These are phyloP conservation scores for Pholiota conissans DNA, from an alignment of 768 basidiomycete species.

Conservation along the genomic window DNA sequence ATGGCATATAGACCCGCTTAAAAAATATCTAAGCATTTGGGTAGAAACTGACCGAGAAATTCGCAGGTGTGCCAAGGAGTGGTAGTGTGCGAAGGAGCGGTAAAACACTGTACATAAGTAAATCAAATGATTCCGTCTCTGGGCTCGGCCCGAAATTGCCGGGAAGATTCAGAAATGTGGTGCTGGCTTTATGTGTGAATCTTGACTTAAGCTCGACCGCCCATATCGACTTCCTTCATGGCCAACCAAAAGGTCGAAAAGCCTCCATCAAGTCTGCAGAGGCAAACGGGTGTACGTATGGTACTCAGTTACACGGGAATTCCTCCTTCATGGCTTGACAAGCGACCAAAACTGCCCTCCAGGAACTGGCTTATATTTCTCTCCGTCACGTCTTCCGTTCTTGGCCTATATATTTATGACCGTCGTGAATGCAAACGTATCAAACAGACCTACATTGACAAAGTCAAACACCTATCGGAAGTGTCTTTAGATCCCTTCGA, in stretches of 20 bases:
- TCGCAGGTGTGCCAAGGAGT: no score
- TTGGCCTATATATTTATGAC: slow-evolving; percentile 85
- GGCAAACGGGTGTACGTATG: slow-evolving; percentile 54
- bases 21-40: no score
- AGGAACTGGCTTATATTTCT: slow-evolving; percentile 96
- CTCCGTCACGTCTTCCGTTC: slow-evolving; percentile 64
- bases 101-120: no score
- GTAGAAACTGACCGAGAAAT: no score
- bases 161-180: neutral
- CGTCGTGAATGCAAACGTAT: slow-evolving; percentile 77
- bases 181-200: neutral
- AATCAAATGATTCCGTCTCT: neutral
- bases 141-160: no score
- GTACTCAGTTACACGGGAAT: slow-evolving; percentile 71
- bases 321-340: slow-evolving; percentile 77
- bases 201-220: neutral
- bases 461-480: slow-evolving; percentile 77
- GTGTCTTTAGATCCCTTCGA: slow-evolving; percentile 64
- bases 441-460: slow-evolving; percentile 74
- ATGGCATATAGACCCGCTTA: no score
- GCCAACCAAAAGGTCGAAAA: slow-evolving; percentile 16
- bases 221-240: neutral
- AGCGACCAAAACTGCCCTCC: slow-evolving; percentile 84
- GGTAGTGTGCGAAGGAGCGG: no score
- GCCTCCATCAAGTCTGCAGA: slow-evolving; percentile 20